These are phyloP conservation scores for Rhipidocladum racemiflorum DNA, from an alignment of 176 grass and related monocot genomes.

Conservation along the genomic window DNA sequence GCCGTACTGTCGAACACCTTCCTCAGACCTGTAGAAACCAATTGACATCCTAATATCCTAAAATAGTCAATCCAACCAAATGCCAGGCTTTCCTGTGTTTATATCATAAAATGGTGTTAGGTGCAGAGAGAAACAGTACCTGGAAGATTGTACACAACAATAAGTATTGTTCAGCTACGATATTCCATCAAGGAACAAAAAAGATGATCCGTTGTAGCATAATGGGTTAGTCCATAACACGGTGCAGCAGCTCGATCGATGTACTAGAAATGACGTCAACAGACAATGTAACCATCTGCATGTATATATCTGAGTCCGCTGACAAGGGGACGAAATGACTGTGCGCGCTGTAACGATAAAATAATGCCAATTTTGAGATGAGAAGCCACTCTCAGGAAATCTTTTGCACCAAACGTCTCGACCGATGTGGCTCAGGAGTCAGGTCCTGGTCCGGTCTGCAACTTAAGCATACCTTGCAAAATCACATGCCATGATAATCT, in stretches of 20 bases:
- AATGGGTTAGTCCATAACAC: not conserved
- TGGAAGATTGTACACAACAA: not conserved
- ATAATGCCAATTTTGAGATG: constrained; percentile 7
- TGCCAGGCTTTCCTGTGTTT: not conserved
- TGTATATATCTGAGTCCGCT: constrained; percentile 20
- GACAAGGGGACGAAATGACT: constrained; percentile 9
- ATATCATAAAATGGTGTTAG: not conserved
- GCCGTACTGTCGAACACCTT: not conserved
- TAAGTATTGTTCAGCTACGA: not conserved
- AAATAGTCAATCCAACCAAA: constrained; percentile 4
- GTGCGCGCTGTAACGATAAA: not conserved
- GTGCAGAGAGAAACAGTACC: not conserved
- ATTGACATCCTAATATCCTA: constrained; percentile 1
- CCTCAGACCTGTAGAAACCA: not conserved
- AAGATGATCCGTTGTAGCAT: not conserved
- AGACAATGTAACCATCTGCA: constrained; percentile 6
- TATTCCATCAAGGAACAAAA: not conserved
- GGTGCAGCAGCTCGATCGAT: constrained; percentile 1
- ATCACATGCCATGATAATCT: not conserved
- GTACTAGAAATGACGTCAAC: not conserved
- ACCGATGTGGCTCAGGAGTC: constrained; percentile 6
- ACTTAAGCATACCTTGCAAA: not conserved
- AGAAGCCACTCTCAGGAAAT: constrained; percentile 22
- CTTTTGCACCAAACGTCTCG: not conserved
- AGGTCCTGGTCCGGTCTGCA: constrained; percentile 6